Percentiles rank a stretch among this genome's conserved stretches.
phyloP scores from a whole-genome alignment of 2,329 filamentous ascomycete genomes.

The Clonostachys solani region DNA sequence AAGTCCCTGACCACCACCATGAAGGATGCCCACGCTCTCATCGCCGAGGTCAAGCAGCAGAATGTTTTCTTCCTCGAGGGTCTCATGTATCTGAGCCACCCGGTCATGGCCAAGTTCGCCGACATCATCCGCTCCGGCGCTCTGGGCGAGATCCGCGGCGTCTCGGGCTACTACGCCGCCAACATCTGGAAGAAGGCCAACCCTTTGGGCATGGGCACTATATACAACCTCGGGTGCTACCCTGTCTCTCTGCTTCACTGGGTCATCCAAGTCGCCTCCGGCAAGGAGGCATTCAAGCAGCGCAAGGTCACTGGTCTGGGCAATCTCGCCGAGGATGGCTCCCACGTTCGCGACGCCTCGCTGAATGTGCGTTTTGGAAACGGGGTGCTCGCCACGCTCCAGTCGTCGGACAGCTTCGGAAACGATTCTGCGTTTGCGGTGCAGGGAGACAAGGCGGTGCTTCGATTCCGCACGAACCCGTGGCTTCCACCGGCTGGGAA shows the following conservation, averaged over 20 bases:
- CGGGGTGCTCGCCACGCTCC: slow-evolving; percentile 12
- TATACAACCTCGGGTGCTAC: slow-evolving; percentile 20
- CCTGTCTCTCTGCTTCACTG: slow-evolving; percentile 17
- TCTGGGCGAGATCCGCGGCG: slow-evolving; percentile 11
- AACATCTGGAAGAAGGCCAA: slow-evolving; percentile 18
- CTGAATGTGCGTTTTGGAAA: slow-evolving; percentile 12
- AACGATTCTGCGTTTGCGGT: slow-evolving; percentile 15
- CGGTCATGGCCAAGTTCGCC: slow-evolving; percentile 12
- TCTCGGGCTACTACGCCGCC: slow-evolving; percentile 17
- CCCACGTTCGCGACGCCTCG: slow-evolving; percentile 13
- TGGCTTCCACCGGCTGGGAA: slow-evolving; percentile 11
- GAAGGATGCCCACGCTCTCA: slow-evolving; percentile 14
- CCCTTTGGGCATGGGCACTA: slow-evolving; percentile 17
- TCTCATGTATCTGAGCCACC: slow-evolving; percentile 18
- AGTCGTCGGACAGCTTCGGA: slow-evolving; percentile 17
- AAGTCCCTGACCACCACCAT: slow-evolving; percentile 18
- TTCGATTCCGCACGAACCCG: slow-evolving; percentile 17
- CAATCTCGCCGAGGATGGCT: slow-evolving; percentile 11
- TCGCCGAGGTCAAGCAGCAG: slow-evolving; percentile 9
- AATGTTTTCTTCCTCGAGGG: slow-evolving; percentile 18
- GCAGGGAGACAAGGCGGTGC: slow-evolving; percentile 12
- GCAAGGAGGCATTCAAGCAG: slow-evolving; percentile 8
- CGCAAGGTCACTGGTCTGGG: slow-evolving; percentile 12
- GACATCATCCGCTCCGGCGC: slow-evolving; percentile 12
- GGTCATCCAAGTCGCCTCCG: slow-evolving; percentile 14